Evolutionary conservation across 192 early-diverging fungal genomes (phyloP), one percentile per base, ranked within the genome.

Genomic region (Radiomyces spectabilis): DNA sequence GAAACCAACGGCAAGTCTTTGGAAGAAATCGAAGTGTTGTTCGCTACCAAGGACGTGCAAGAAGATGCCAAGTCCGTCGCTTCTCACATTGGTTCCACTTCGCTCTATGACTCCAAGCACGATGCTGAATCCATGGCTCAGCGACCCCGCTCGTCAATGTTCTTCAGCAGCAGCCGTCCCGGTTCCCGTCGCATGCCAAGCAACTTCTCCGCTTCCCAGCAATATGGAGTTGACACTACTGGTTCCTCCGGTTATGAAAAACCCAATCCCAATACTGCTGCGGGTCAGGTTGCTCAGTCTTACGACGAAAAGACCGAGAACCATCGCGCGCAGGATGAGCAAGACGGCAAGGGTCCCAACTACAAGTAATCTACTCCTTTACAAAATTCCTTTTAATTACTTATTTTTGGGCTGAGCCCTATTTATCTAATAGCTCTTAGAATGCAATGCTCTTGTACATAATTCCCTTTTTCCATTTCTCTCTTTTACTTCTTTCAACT

Each of bases 1-100:
- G 92, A 94, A 78, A 92, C 88, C 45, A 88, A 85, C 67, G 88
- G 88, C 41, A 76, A 86, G 57, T 65, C 63, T 42, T 43, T 87
- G 21, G 85, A 88, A 51, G 80, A 85, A 54, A 68, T 87, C 42
- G 68, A 66, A 48, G 53, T 70, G 7, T 29, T 70, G 33, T 70
- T 70, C 30, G 57, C 60, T 18, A 32, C 47, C 2, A 32, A 63
- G 30, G 55, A 64, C 24, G 49, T 58, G 8, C 60, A 63, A 55
- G 56, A 43, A 10, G 66, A 63, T 39, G 54, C 55, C 39, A 49
- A 31, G 22, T 59, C 63, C 10, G 27, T 50, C 18, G 50, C 51
- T 41, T 54, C 63, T 41, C 51, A 54, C 16, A 65, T 65, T 59
- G 63, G 63, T 24, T 46, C 48, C 22, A 37, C 37, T 3, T 53